Evolutionary conservation across 1,139 yeast species (phyloP).

Genomic region (Meyerozyma smithsonii): DNA sequence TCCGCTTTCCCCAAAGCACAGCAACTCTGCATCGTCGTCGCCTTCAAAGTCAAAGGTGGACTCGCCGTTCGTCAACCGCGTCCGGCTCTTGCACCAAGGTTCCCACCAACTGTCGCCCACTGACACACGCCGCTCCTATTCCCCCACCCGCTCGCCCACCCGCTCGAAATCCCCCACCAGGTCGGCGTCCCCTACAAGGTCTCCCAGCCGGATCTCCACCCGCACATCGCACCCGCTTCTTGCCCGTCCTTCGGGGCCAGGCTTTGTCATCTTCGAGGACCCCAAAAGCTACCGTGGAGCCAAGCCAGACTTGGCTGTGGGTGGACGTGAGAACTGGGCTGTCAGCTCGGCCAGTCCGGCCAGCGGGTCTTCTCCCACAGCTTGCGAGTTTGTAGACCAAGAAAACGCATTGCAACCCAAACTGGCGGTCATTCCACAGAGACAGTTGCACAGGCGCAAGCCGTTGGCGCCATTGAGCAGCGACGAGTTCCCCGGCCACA

Average conservation of each 20-base stretch:
- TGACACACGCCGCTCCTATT: conserved; percentile 7
- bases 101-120: conserved; percentile 7
- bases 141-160: conserved; percentile 10
- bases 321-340: conserved; percentile 7
- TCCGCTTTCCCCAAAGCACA: conserved; percentile 2
- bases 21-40: conserved; percentile 11
- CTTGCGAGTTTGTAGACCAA: conserved; percentile 25
- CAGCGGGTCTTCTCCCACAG: conserved; percentile 1
- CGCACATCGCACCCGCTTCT: neutral
- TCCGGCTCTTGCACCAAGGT: conserved; percentile 8
- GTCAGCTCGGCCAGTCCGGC: neutral
- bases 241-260: conserved; percentile 9
- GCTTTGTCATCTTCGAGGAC: conserved; percentile 38
- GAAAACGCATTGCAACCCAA: conserved; percentile 45
- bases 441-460: conserved; percentile 14
- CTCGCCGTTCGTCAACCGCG: conserved; percentile 13
- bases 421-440: conserved; percentile 13
- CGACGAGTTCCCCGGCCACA: conserved; percentile 31
- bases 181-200: conserved; percentile 3
- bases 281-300: conserved; percentile 6
- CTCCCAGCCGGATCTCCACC: conserved; percentile 3
- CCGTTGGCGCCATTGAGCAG: conserved; percentile 34
- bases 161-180: neutral
- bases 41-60: conserved; percentile 23
- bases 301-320: neutral